Evolutionary conservation across 805 yeast species (phyloP).

Genomic region (Wickerhamomyces hampshirensis): DNA sequence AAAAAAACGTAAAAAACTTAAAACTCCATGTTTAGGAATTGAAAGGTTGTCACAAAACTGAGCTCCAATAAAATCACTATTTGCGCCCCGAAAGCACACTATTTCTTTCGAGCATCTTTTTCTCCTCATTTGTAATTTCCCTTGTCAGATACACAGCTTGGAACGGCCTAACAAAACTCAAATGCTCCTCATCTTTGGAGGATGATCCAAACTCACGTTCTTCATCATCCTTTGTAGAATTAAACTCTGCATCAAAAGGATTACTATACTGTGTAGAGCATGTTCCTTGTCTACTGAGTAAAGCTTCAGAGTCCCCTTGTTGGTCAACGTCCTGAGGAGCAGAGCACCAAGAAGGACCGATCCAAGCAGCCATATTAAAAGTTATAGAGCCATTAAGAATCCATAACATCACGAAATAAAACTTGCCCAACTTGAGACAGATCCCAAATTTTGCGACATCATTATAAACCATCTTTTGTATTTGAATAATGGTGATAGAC

Average conservation of each 20-base stretch:
- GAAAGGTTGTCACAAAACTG: no score
- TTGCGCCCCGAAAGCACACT: no score
- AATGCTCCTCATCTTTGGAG: no score
- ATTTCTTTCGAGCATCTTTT: not conserved
- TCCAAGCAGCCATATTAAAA: conserved; percentile 29
- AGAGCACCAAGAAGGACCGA: conserved; percentile 50
- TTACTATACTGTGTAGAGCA: no score
- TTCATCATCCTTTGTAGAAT: no score
- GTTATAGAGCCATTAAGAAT: conserved; percentile 22
- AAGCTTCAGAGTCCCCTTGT: conserved; percentile 2
- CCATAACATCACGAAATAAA: conserved; percentile 42
- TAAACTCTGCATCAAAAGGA: not conserved
- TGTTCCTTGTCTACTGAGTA: no score
- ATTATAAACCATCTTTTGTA: conserved; percentile 6
- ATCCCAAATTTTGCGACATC: conserved; percentile 46
- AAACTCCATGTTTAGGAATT: no score
- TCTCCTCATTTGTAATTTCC: not conserved
- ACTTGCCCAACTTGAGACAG: conserved; percentile 33
- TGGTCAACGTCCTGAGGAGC: conserved; percentile 30
- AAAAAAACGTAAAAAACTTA: no score
- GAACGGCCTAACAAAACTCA: no score
- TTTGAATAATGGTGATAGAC: conserved; percentile 25
- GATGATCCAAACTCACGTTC: not conserved
- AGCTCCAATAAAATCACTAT: no score
- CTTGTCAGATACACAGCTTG: not conserved